A percentile compares a stretch with the other conserved stretches of the same genome.
These are phyloP conservation scores for Syzygium oleosum DNA, from an alignment of 345 rosid genomes.

Conservation along the genomic window DNA sequence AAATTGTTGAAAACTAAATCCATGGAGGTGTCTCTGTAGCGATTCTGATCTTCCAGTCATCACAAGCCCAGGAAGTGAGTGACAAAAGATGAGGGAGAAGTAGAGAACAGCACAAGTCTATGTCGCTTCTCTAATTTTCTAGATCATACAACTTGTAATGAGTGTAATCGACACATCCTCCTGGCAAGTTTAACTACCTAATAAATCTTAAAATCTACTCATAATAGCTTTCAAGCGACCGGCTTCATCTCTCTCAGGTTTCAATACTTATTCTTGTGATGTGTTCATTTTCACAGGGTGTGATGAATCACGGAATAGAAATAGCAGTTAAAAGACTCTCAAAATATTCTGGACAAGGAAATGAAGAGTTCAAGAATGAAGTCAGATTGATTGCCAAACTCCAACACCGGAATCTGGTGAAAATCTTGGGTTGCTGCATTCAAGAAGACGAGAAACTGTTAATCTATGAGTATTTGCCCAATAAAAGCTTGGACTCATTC, in stretches of 20 bases:
- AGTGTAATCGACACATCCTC: not conserved
- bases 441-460: slow-evolving; percentile 45
- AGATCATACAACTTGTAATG: not conserved
- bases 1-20: not conserved
- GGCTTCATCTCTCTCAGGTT: slow-evolving; percentile 5
- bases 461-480: slow-evolving; percentile 40
- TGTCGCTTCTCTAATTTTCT: not conserved
- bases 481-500: slow-evolving; percentile 31
- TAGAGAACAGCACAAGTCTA: not conserved
- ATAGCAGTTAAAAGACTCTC: slow-evolving; percentile 26
- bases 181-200: not conserved
- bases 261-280: not conserved
- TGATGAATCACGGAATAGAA: slow-evolving; percentile 4
- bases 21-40: not conserved
- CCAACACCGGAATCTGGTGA: slow-evolving; percentile 67
- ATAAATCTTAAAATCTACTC: not conserved
- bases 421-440: slow-evolving; percentile 53
- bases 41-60: not conserved
- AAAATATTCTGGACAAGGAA: slow-evolving; percentile 13
- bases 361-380: slow-evolving; percentile 26
- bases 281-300: slow-evolving; percentile 16
- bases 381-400: slow-evolving; percentile 29
- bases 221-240: slow-evolving; percentile 5
- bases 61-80: not conserved
- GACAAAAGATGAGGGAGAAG: not conserved